phyloP scores from a whole-genome alignment of 352 stramenopile genomes.

The Globisporangium lucens region DNA sequence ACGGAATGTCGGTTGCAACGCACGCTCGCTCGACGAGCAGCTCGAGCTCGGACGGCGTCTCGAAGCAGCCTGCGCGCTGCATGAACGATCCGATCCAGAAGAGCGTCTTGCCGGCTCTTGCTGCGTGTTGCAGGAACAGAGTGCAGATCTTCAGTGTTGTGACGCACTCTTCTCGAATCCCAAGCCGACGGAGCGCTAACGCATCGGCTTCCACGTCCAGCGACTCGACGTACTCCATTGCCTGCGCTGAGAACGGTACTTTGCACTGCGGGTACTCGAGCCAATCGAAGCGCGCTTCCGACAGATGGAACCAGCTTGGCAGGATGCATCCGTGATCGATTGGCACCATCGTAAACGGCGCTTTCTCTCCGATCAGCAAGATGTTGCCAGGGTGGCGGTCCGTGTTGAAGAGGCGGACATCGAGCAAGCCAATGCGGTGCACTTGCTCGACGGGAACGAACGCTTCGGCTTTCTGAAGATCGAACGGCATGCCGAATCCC shows the following conservation, averaged over 20 bases:
- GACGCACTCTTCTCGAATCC: conserved; percentile 73
- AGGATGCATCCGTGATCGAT: conserved; percentile 80
- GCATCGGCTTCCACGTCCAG: conserved; percentile 55
- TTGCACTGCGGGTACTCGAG: conserved; percentile 72
- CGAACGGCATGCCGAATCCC: conserved; percentile 76
- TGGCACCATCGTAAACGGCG: conserved; percentile 74
- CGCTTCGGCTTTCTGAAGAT: conserved; percentile 47
- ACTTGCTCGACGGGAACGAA: conserved; percentile 78
- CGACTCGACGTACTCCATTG: conserved; percentile 49
- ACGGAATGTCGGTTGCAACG: conserved; percentile 36
- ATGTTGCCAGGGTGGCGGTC: conserved; percentile 85
- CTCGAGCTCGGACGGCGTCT: conserved; percentile 58
- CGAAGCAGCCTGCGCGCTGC: conserved; percentile 63
- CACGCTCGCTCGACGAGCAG: conserved; percentile 47
- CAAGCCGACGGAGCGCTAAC: conserved; percentile 40
- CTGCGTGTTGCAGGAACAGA: conserved; percentile 63
- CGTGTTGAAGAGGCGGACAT: conserved; percentile 84
- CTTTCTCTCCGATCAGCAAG: conserved; percentile 68
- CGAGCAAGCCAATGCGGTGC: conserved; percentile 77
- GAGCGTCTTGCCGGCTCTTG: conserved; percentile 39
- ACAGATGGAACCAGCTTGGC: conserved; percentile 78
- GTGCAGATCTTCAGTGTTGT: conserved; percentile 72
- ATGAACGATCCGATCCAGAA: conserved; percentile 75
- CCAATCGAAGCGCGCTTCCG: conserved; percentile 79
- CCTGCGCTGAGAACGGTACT: conserved; percentile 43